These are phyloP conservation scores for Gymnopilus dilepis DNA, from an alignment of 768 basidiomycete species.

Conservation along the genomic window DNA sequence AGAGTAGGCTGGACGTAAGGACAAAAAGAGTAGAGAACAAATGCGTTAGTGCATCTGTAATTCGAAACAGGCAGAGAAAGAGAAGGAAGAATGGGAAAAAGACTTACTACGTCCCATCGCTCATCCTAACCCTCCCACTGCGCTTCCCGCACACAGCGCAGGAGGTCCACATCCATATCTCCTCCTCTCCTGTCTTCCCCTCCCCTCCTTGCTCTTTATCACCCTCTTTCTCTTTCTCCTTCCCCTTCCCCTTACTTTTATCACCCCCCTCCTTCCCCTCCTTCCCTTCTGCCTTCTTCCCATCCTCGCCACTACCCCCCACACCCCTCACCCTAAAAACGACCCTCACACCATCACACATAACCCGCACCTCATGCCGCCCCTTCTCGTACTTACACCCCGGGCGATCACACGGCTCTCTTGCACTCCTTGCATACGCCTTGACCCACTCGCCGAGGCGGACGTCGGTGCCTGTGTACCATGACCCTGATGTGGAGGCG, in stretches of 20 bases:
- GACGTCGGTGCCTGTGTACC: no score
- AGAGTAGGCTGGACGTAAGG: slow-evolving; percentile 45
- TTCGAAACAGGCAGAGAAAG: slow-evolving; percentile 1
- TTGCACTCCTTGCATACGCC: slow-evolving; percentile 35
- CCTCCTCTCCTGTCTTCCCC: slow-evolving; percentile 16
- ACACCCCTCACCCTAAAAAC: slow-evolving; percentile 28
- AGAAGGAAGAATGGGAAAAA: neutral
- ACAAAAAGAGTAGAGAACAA: neutral
- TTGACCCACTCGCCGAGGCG: slow-evolving; percentile 49
- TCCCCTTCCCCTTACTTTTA: neutral
- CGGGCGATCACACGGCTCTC: slow-evolving; percentile 41
- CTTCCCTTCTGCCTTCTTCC: slow-evolving; percentile 11
- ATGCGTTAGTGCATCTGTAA: neutral
- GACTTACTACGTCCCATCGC: slow-evolving; percentile 58
- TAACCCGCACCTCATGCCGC: slow-evolving; percentile 52
- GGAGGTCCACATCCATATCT: slow-evolving; percentile 41
- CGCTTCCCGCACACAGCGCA: slow-evolving; percentile 52
- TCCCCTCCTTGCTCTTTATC: slow-evolving; percentile 18
- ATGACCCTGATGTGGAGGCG: no score
- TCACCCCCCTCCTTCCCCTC: slow-evolving; percentile 12
- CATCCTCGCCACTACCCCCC: neutral
- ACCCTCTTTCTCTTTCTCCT: slow-evolving; percentile 2
- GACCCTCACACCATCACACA: slow-evolving; percentile 42
- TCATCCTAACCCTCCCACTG: slow-evolving; percentile 42
- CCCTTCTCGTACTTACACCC: slow-evolving; percentile 40